Conservation (phyloP, 164 flowering plant species). For the Dillenia suffruticosa region DNA sequence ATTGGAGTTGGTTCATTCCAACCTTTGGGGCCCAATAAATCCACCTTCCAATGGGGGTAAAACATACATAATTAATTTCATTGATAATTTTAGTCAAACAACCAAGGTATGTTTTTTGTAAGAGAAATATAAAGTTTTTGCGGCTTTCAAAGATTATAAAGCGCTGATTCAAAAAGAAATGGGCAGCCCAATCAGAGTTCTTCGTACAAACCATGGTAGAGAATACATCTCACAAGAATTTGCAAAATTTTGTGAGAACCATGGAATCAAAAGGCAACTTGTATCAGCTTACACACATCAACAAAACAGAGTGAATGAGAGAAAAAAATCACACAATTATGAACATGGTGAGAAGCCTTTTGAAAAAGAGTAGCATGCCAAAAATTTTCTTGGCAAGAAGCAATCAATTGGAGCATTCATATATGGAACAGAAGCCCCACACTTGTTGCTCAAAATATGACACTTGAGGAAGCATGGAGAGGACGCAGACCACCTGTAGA, state of each 20-base stretch:
- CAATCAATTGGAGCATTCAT: conserved; percentile 3
- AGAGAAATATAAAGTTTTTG: conserved; percentile 13
- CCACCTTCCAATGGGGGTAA: too few species aligned
- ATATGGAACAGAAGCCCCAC: conserved; percentile 5
- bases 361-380: not conserved
- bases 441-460: not conserved
- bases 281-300: conserved; percentile 10
- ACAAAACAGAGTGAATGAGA: conserved; percentile 10
- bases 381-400: conserved; percentile 4
- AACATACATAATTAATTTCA: too few species aligned
- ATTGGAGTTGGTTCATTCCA: too few species aligned
- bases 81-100: too few species aligned
- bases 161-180: conserved; percentile 7
- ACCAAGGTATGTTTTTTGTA: not conserved
- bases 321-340: conserved; percentile 11
- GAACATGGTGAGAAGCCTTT: conserved; percentile 8
- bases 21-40: too few species aligned
- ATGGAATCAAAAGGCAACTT: conserved; percentile 7
- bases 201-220: conserved; percentile 9
- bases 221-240: conserved; percentile 11
- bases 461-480: too few species aligned
- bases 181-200: not conserved
- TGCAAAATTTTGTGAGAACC: not conserved
- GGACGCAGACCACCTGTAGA: too few species aligned
- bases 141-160: conserved; percentile 5